Percentiles rank a stretch among this genome's conserved stretches.
Evolutionary conservation across 768 basidiomycete genomes (phyloP).

Genomic region (Amanita subjunquillea): DNA sequence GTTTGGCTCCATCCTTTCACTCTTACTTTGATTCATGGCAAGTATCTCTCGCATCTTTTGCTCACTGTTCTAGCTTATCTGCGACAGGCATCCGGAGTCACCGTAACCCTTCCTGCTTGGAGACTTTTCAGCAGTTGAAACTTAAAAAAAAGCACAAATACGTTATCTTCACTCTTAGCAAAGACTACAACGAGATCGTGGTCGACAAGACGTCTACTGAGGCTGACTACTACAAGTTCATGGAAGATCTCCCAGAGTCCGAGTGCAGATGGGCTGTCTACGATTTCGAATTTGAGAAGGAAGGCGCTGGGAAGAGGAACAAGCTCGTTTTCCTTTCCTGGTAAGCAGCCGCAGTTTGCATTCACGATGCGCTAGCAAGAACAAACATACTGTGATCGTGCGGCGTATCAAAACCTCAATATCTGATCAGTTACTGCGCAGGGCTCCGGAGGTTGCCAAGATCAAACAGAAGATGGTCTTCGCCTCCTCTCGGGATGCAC

Average conservation of each 20-base stretch:
- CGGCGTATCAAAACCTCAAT: neutral
- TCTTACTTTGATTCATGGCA: slow-evolving; percentile 18
- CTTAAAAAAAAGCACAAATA: slow-evolving; percentile 70
- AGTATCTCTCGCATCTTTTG: slow-evolving; percentile 3
- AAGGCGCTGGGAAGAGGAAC: slow-evolving; percentile 67
- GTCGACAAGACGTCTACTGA: slow-evolving; percentile 54
- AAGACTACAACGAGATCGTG: slow-evolving; percentile 58
- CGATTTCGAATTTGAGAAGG: slow-evolving; percentile 77
- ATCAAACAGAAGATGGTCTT: slow-evolving; percentile 91
- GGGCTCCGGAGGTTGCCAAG: slow-evolving; percentile 80
- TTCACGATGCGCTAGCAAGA: neutral
- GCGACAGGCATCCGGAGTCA: slow-evolving; percentile 55
- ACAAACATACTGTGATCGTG: neutral
- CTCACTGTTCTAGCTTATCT: slow-evolving; percentile 2
- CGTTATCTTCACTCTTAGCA: slow-evolving; percentile 69
- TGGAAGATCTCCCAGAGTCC: slow-evolving; percentile 58
- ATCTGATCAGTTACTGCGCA: slow-evolving; percentile 26
- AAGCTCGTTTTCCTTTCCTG: slow-evolving; percentile 82
- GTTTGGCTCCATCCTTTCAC: slow-evolving; percentile 2
- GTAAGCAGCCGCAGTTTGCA: slow-evolving; percentile 37
- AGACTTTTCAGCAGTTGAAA: slow-evolving; percentile 61
- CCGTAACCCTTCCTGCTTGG: slow-evolving; percentile 48
- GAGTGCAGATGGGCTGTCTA: slow-evolving; percentile 89
- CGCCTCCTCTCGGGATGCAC: slow-evolving; percentile 77
- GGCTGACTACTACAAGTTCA: slow-evolving; percentile 60